Evolutionary conservation across 306 rosid species (phyloP).

Genomic region (Cicer judaicum): DNA sequence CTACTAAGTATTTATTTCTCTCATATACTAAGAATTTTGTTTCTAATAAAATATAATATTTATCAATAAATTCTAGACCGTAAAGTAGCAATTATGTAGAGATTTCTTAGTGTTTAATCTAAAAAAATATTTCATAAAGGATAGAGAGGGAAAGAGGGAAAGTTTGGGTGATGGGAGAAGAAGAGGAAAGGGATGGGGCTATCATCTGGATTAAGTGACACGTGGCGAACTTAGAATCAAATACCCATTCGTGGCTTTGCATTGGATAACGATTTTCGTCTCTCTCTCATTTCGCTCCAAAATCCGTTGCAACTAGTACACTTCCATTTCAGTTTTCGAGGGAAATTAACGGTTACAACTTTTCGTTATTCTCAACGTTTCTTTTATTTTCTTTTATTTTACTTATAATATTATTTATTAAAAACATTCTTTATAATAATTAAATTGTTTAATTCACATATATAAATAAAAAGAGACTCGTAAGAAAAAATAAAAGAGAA

Average conservation of each 20-base stretch:
- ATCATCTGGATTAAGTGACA: slow-evolving; percentile 46
- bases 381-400: not conserved
- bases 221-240: slow-evolving; percentile 51
- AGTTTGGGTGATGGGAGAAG: slow-evolving; percentile 1
- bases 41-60: too few species aligned
- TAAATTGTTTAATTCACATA: too few species aligned
- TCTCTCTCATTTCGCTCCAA: not conserved
- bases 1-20: too few species aligned
- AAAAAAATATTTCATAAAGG: too few species aligned
- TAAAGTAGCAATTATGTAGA: too few species aligned
- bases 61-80: too few species aligned
- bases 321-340: not conserved
- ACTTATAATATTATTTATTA: too few species aligned
- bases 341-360: not conserved
- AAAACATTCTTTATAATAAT: too few species aligned
- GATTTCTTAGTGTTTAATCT: too few species aligned
- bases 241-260: slow-evolving; percentile 49
- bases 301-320: not conserved
- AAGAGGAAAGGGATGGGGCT: slow-evolving; percentile 43
- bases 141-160: not conserved
- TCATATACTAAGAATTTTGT: too few species aligned
- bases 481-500: too few species aligned
- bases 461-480: too few species aligned
- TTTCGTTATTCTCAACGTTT: not conserved
- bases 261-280: slow-evolving; percentile 60